These are phyloP conservation scores for Boletus tomentosulus DNA, from an alignment of 768 basidiomycete species.

Conservation along the genomic window DNA sequence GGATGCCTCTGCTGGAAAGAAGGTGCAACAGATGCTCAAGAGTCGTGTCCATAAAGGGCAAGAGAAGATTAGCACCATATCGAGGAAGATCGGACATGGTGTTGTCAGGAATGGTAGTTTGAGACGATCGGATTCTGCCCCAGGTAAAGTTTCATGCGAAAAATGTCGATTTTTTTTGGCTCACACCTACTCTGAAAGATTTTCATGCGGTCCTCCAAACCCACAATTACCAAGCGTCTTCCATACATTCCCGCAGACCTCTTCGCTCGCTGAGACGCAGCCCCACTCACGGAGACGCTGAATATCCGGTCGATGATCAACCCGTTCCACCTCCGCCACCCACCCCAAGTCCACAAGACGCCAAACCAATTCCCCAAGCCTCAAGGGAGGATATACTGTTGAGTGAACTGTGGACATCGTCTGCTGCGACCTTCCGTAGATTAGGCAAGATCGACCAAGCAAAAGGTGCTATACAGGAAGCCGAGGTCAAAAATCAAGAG, in stretches of 20 bases:
- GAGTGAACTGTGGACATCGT: slow-evolving; percentile 89
- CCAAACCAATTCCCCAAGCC: slow-evolving; percentile 32
- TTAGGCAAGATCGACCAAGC: slow-evolving; percentile 88
- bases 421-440: slow-evolving; percentile 89
- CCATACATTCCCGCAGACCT: slow-evolving; percentile 76
- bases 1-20: slow-evolving; percentile 60
- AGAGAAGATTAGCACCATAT: slow-evolving; percentile 69
- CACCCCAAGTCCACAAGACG: slow-evolving; percentile 34
- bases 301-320: slow-evolving; percentile 31
- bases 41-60: slow-evolving; percentile 70
- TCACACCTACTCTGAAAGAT: slow-evolving; percentile 39
- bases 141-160: slow-evolving; percentile 43
- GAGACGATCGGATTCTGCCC: slow-evolving; percentile 62
- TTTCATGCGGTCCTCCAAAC: slow-evolving; percentile 64
- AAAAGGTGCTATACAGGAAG: slow-evolving; percentile 89
- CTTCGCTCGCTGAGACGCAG: slow-evolving; percentile 44
- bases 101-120: slow-evolving; percentile 54
- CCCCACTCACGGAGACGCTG: slow-evolving; percentile 32
- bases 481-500: slow-evolving; percentile 80
- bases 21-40: slow-evolving; percentile 72
- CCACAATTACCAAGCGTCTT: slow-evolving; percentile 67
- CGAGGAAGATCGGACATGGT: slow-evolving; percentile 70
- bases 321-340: slow-evolving; percentile 33
- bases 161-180: background rate
- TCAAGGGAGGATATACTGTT: slow-evolving; percentile 65